Base-by-base conservation (phyloP, 1,284 basidiomycete genomes). In the Erythrobasidium hasegawianum region DNA sequence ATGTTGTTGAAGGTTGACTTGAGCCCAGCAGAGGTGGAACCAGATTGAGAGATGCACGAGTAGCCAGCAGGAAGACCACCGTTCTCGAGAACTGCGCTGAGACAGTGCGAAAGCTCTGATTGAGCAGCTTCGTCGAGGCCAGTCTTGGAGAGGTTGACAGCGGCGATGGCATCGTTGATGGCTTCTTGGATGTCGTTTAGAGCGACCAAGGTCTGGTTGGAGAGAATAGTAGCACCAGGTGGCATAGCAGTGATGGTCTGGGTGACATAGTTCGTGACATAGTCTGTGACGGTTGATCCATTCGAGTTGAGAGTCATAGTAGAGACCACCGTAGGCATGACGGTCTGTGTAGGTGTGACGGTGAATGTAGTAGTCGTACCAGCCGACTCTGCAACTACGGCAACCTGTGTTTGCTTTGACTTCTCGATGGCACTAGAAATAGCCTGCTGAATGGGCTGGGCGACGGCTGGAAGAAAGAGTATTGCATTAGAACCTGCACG, bases 1-100 rank as follows among this genome's bases (percentile, higher is more conserved):
- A 72, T 70, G 16, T 69, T 72, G 69, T 71, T 72, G 50, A 72
- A 67, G 16, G 72, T 72, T 1, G 59, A 13, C 20, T 59, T 64
- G 10, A 73, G 66, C 3, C 69, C 69, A 1, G 68, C 67, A 8
- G 65, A 59, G 49, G 68, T 64, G 9, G 58, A 64, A 38, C 72
- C 71, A 2, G 45, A 52, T 38, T 57, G 50, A 1, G 71, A 72
- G 40, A 73, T 39, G 64, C 72, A 73, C 16, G 70, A 61, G 58
- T 72, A 73, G 1, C 71, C 71, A 8, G 64, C 62, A 13, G 72
- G 72, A 11, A 73, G 40, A 11, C 72, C 72, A 3, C 72, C 72
- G 20, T 58, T 55, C 10, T 64, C 56, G 26, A 73, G 53, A 0
- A 73, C 72, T 0, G 68, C 66, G 11, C 53, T 38, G 20, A 73